phyloP scores from a whole-genome alignment of 441 rosid genomes.

The Metrosideros polymorpha region DNA sequence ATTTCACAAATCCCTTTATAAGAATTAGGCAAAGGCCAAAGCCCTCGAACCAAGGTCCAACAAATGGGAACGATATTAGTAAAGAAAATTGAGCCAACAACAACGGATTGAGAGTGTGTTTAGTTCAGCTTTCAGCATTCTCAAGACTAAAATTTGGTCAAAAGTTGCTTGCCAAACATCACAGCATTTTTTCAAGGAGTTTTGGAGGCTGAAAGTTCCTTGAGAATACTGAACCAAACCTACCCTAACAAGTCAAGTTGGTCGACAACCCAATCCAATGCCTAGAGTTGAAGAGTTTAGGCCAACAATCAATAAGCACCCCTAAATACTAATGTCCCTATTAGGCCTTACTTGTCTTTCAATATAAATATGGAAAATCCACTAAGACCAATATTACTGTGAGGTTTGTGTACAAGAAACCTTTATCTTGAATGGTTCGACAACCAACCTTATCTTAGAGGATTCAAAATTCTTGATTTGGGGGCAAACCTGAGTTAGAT shows the following conservation, averaged over 20 bases:
- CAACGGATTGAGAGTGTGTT: too few relatives aligned
- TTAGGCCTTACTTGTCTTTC: neutral
- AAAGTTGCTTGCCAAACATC: too few relatives aligned
- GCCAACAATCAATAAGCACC: neutral
- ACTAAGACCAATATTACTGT: fast-evolving
- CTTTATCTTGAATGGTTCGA: neutral
- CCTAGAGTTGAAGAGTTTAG: neutral
- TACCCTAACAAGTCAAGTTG: neutral
- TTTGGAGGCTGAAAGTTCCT: too few relatives aligned
- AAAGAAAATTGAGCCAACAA: neutral
- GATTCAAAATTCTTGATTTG: neutral
- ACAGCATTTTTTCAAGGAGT: too few relatives aligned
- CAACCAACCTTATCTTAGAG: neutral
- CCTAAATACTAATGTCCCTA: neutral
- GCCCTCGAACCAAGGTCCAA: neutral
- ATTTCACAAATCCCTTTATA: neutral
- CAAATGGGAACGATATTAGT: neutral
- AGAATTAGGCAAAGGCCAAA: neutral
- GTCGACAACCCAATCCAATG: neutral
- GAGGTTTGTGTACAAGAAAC: neutral
- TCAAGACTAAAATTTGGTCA: too few relatives aligned
- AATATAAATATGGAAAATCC: neutral
- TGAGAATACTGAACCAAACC: too few relatives aligned
- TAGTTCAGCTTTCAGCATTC: too few relatives aligned
- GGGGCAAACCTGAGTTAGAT: neutral